Evolutionary conservation across 2,329 filamentous ascomycete genomes (phyloP).

Genomic region (Cladosporium halotolerans): DNA sequence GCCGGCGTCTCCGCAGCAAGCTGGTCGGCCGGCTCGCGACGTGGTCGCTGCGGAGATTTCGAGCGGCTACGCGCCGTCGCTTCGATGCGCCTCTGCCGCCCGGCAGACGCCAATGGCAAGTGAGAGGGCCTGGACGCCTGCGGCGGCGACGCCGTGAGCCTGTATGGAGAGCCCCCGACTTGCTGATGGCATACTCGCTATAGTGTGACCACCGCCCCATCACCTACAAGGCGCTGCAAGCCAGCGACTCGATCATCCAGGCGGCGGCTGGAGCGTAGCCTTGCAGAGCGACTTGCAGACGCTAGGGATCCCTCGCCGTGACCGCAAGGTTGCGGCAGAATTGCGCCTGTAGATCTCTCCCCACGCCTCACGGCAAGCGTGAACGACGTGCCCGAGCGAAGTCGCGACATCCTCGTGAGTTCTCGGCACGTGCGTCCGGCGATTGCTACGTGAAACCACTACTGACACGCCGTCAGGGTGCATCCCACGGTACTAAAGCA

Average conservation of each 20-base stretch:
- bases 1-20: neutral
- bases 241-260: too few relatives aligned
- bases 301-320: too few relatives aligned
- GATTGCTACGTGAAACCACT: neutral
- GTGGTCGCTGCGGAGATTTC: neutral
- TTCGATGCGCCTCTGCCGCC: neutral
- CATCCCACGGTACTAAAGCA: neutral
- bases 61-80: neutral
- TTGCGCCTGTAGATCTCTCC: neutral
- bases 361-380: neutral
- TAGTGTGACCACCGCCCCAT: too few relatives aligned
- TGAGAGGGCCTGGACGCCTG: neutral
- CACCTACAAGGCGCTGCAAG: too few relatives aligned
- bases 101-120: neutral
- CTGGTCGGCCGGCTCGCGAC: neutral
- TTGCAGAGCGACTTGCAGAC: too few relatives aligned
- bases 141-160: too few relatives aligned
- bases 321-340: neutral
- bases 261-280: too few relatives aligned
- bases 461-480: neutral
- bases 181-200: neutral
- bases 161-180: neutral
- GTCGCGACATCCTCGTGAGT: conserved; percentile 1
- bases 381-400: neutral
- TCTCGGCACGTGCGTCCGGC: too few relatives aligned